Evolutionary conservation across 176 grass and related monocot species (phyloP).

Genomic region (Neostapfia colusana): DNA sequence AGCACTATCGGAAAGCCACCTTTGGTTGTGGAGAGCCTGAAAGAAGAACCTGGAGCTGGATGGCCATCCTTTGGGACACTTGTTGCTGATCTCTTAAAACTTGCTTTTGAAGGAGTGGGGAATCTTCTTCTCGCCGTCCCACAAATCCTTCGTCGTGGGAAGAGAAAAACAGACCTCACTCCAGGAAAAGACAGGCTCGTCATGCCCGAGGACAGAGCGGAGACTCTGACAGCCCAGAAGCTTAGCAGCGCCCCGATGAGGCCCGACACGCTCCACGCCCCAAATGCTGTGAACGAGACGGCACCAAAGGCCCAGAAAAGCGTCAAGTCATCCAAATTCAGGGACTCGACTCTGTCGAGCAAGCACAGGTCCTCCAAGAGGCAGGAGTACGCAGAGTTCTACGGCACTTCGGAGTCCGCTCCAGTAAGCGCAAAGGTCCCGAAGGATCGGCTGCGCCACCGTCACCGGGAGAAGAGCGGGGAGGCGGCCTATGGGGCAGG

Average conservation of each 20-base stretch:
- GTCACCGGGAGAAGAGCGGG: slow-evolving; percentile 76
- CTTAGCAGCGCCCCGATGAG: slow-evolving; percentile 57
- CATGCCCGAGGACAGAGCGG: slow-evolving; percentile 68
- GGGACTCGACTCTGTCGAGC: slow-evolving; percentile 75
- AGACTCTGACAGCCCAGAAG: slow-evolving; percentile 51
- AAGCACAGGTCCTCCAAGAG: slow-evolving; percentile 92
- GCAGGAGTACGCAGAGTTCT: slow-evolving; percentile 73
- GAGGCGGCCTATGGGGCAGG: slow-evolving; percentile 47
- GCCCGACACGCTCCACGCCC: slow-evolving; percentile 54
- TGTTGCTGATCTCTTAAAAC: slow-evolving; percentile 71
- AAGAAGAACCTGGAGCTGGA: slow-evolving; percentile 83
- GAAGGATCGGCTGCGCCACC: slow-evolving; percentile 78
- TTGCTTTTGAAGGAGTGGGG: slow-evolving; percentile 68
- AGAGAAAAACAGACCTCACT: slow-evolving; percentile 57
- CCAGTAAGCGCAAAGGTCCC: slow-evolving; percentile 52
- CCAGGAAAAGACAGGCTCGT: slow-evolving; percentile 69
- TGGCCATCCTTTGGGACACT: slow-evolving; percentile 91
- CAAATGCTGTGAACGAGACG: slow-evolving; percentile 38
- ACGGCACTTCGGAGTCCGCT: slow-evolving; percentile 53
- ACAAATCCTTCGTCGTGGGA: slow-evolving; percentile 28
- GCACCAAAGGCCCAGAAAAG: slow-evolving; percentile 63
- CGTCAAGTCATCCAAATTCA: slow-evolving; percentile 67
- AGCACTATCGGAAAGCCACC: slow-evolving; percentile 45
- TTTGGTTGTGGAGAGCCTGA: slow-evolving; percentile 74
- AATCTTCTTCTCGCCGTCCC: slow-evolving; percentile 65